A percentile compares a stretch with the other conserved stretches of the same genome.
phyloP scores from a whole-genome alignment of 2,329 filamentous ascomycete genomes.

The Fusarium fracticaudum region DNA sequence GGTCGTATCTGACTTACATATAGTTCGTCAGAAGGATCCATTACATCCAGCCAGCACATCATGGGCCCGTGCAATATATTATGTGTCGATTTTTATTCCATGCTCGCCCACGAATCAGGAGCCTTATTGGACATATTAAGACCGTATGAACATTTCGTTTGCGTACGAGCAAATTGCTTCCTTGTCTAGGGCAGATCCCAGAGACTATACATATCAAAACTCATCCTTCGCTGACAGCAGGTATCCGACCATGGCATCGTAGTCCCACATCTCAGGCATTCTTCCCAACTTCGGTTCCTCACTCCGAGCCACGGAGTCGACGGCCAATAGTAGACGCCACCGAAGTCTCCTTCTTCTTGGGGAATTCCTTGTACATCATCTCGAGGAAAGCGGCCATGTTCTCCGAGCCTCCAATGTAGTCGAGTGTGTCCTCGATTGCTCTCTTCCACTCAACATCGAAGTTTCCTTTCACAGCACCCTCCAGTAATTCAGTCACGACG shows the following conservation, averaged over 20 bases:
- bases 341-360: neutral
- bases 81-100: slow-evolving; percentile 9
- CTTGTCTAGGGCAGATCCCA: neutral
- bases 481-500: slow-evolving; percentile 11
- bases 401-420: slow-evolving; percentile 15
- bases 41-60: slow-evolving; percentile 14
- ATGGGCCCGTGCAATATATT: slow-evolving; percentile 26
- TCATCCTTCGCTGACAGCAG: neutral
- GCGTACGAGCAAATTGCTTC: neutral
- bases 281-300: neutral
- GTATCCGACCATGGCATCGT: neutral
- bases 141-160: neutral
- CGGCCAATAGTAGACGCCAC: neutral
- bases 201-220: neutral
- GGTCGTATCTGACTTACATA: slow-evolving; percentile 12
- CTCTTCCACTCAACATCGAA: slow-evolving; percentile 3
- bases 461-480: neutral
- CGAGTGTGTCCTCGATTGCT: slow-evolving; percentile 10
- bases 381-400: slow-evolving; percentile 14
- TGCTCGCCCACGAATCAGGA: neutral
- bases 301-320: slow-evolving; percentile 10
- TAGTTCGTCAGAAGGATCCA: slow-evolving; percentile 25
- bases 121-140: neutral
- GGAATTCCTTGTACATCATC: slow-evolving; percentile 8
- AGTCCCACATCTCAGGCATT: neutral